Evolutionary conservation across 2,329 filamentous ascomycete species (phyloP).

Genomic region (Trichoderma endophyticum): DNA sequence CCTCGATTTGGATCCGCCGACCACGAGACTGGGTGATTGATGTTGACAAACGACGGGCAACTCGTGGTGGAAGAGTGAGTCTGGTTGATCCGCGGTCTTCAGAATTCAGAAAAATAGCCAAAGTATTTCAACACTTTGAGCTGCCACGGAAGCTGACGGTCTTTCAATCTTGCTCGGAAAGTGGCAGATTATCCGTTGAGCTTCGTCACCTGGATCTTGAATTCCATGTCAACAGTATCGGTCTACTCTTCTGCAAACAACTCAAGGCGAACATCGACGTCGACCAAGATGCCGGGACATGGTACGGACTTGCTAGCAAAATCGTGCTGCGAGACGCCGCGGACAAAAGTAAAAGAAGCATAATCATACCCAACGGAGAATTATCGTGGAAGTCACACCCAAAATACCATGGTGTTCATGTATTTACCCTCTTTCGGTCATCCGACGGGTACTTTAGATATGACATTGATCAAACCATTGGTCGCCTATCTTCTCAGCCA

Average conservation of each 20-base stretch:
- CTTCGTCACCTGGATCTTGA: slow-evolving; percentile 14
- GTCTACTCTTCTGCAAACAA: slow-evolving; percentile 46
- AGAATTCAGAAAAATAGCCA: background rate
- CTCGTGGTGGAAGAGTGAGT: slow-evolving; percentile 19
- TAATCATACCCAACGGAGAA: slow-evolving; percentile 52
- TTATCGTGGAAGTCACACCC: slow-evolving; percentile 26
- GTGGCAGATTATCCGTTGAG: slow-evolving; percentile 2
- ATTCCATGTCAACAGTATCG: slow-evolving; percentile 30
- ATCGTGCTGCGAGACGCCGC: slow-evolving; percentile 50
- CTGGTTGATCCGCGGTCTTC: slow-evolving; percentile 12
- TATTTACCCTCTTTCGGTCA: background rate
- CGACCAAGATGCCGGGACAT: slow-evolving; percentile 57
- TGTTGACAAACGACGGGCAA: slow-evolving; percentile 23
- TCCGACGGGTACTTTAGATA: slow-evolving; percentile 33
- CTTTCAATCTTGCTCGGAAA: background rate
- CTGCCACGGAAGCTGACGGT: slow-evolving; percentile 7
- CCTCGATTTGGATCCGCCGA: slow-evolving; percentile 31
- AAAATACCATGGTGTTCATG: slow-evolving; percentile 36
- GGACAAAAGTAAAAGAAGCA: slow-evolving; percentile 42
- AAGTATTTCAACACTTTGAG: slow-evolving; percentile 5
- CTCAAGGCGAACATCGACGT: slow-evolving; percentile 51
- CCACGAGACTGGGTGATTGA: slow-evolving; percentile 36
- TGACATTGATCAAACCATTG: slow-evolving; percentile 51
- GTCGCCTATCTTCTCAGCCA: slow-evolving; percentile 53
- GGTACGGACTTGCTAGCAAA: slow-evolving; percentile 58